Percentiles rank a stretch among this genome's conserved stretches.
Evolutionary conservation across 169 alveolate genomes (phyloP).

Genomic region (Theileria annulata): DNA sequence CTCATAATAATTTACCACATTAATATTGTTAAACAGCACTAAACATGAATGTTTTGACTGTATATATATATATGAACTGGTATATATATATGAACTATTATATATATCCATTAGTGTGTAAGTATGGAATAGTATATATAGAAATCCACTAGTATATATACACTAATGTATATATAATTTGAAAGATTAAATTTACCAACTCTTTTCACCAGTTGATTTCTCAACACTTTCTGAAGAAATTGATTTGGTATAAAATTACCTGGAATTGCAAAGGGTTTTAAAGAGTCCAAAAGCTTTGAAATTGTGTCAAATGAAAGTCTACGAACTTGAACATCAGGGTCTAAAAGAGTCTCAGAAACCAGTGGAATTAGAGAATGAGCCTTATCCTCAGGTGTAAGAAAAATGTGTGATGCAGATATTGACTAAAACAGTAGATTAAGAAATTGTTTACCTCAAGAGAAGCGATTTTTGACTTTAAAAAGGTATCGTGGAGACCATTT

Average conservation of each 20-base stretch:
- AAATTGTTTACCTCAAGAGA: constrained; percentile 52
- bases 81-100: background rate
- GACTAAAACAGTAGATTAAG: constrained; percentile 37
- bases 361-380: constrained; percentile 65
- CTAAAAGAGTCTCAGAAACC: constrained; percentile 65
- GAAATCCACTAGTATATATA: background rate
- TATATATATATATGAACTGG: background rate
- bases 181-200: background rate
- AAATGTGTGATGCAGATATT: constrained; percentile 69
- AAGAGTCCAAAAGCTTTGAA: constrained; percentile 50
- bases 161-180: background rate
- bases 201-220: background rate
- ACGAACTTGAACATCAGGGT: constrained; percentile 53
- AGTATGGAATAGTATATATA: too few species aligned
- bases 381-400: constrained; percentile 55
- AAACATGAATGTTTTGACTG: background rate
- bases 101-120: too few species aligned
- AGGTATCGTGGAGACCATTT: constrained; percentile 64
- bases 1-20: background rate
- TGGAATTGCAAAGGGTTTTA: constrained; percentile 25
- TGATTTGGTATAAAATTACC: background rate
- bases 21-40: background rate
- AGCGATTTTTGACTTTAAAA: constrained; percentile 64
- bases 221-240: background rate
- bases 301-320: constrained; percentile 63